Evolutionary conservation across 164 flowering plant species (phyloP).

Genomic region (Litsea cubeba): DNA sequence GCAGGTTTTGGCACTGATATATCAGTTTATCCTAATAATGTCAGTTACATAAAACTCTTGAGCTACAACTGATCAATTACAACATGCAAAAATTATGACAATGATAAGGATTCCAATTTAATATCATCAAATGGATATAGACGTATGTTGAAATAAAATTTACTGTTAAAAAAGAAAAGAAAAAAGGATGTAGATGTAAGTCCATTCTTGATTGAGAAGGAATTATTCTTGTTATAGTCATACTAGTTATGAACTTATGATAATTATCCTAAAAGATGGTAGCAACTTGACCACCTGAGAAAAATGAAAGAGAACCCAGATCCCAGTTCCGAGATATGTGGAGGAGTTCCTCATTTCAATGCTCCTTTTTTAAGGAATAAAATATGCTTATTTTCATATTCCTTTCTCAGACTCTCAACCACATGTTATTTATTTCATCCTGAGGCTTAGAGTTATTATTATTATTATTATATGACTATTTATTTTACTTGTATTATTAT

Average conservation of each 20-base stretch:
- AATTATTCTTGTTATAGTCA: not conserved
- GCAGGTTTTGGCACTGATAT: not conserved
- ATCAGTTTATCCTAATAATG: too few species aligned
- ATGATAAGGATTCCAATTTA: not conserved
- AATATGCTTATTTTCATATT: too few species aligned
- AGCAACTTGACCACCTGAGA: not conserved
- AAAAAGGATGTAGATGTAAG: not conserved
- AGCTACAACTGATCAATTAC: too few species aligned
- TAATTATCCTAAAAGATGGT: not conserved
- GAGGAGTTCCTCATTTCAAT: not conserved
- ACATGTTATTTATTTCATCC: too few species aligned
- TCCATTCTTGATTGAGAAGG: not conserved
- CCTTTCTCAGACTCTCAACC: too few species aligned
- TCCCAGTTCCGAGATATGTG: not conserved
- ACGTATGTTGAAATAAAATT: not conserved
- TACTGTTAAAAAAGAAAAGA: too few species aligned
- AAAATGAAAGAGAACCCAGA: not conserved
- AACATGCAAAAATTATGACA: not conserved
- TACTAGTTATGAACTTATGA: too few species aligned
- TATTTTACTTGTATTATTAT: not conserved
- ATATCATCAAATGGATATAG: not conserved
- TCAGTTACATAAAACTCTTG: too few species aligned
- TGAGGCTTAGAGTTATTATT: too few species aligned
- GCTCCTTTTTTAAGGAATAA: not conserved
- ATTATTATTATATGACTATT: not conserved